Evolutionary conservation across 129 eudicot species (phyloP).

Genomic region (Logfia minima): DNA sequence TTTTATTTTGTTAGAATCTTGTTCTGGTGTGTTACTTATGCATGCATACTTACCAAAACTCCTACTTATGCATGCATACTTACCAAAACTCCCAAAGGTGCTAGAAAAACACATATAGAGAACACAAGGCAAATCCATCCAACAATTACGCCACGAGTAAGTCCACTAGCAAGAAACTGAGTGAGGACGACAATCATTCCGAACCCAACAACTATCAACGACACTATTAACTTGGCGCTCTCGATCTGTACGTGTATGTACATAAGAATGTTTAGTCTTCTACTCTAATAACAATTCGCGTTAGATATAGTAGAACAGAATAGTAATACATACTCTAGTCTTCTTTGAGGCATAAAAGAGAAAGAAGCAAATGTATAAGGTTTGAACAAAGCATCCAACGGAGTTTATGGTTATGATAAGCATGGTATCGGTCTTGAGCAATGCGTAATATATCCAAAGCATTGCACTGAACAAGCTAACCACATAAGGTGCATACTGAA

Average conservation of each 20-base stretch:
- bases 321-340: conserved; percentile 39
- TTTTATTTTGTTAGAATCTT: not conserved
- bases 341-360: conserved; percentile 27
- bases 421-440: conserved; percentile 38
- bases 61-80: conserved; percentile 18
- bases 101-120: conserved; percentile 53
- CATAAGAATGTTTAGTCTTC: not conserved
- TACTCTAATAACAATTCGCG: not conserved
- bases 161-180: conserved; percentile 19
- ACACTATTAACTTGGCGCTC: conserved; percentile 40
- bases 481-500: conserved; percentile 57
- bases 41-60: conserved; percentile 47
- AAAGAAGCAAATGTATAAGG: conserved; percentile 43
- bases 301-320: not conserved
- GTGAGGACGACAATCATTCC: conserved; percentile 23
- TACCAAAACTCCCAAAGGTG: conserved; percentile 76
- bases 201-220: conserved; percentile 27
- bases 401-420: conserved; percentile 54
- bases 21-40: too few species aligned
- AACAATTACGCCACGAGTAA: conserved; percentile 21
- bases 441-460: conserved; percentile 37
- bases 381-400: conserved; percentile 42
- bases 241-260: conserved; percentile 36
- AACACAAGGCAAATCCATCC: conserved; percentile 56
- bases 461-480: conserved; percentile 63